phyloP scores from a whole-genome alignment of 192 early-diverging fungal genomes.

The Allomyces arbusculus region DNA sequence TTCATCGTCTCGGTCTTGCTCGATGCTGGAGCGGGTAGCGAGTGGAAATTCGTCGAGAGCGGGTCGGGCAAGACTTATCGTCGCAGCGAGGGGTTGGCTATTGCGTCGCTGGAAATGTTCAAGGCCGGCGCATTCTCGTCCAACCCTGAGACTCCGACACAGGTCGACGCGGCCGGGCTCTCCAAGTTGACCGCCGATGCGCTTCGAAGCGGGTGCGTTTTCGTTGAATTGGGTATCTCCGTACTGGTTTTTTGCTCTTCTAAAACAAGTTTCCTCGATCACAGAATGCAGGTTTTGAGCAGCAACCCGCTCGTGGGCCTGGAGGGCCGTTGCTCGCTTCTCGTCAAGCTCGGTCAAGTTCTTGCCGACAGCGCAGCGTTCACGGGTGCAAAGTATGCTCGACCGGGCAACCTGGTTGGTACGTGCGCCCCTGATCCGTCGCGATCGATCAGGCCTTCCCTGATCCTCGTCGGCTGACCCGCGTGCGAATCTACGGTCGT shows the following conservation, averaged over 20 bases:
- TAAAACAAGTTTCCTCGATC: slow-evolving; percentile 21
- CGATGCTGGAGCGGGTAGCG: slow-evolving; percentile 75
- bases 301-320: slow-evolving; percentile 63
- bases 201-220: background rate
- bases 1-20: slow-evolving; percentile 75
- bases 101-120: slow-evolving; percentile 75
- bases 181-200: slow-evolving; percentile 8
- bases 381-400: slow-evolving; percentile 12
- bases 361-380: slow-evolving; percentile 36
- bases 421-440: slow-evolving; percentile 1
- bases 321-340: slow-evolving; percentile 48
- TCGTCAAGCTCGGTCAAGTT: slow-evolving; percentile 39
- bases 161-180: slow-evolving; percentile 39
- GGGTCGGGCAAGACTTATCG: slow-evolving; percentile 20
- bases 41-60: slow-evolving; percentile 50
- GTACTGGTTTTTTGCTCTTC: background rate
- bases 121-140: slow-evolving; percentile 53
- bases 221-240: background rate
- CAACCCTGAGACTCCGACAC: slow-evolving; percentile 25
- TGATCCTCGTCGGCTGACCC: background rate
- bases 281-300: slow-evolving; percentile 59
- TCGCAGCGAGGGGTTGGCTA: slow-evolving; percentile 67
- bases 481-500: slow-evolving; percentile 32
- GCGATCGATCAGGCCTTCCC: background rate
- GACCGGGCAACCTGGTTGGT: slow-evolving; percentile 68